Evolutionary conservation across 768 basidiomycete genomes (phyloP).

Genomic region (Coprinopsis sp.): DNA sequence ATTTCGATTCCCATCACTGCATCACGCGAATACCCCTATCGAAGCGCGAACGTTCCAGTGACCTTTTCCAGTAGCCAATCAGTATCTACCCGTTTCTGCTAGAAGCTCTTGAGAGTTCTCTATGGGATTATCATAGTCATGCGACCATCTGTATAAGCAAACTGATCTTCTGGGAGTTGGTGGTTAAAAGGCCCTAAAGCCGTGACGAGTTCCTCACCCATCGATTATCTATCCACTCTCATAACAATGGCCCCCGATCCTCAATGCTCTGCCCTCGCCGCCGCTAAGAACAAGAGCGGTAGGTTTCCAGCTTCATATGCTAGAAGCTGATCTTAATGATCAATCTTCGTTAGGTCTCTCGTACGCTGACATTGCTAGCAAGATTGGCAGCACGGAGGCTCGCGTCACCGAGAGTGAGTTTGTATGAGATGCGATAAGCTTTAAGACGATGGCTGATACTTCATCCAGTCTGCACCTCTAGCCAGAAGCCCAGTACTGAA

Average conservation of each 20-base stretch:
- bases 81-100: too few species aligned
- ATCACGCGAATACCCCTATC: too few species aligned
- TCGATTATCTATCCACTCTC: conserved; percentile 4
- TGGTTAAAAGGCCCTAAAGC: background rate
- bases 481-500: conserved; percentile 32
- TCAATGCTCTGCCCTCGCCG: conserved; percentile 54
- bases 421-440: background rate
- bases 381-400: conserved; percentile 37
- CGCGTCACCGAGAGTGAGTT: conserved; percentile 53
- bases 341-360: conserved; percentile 36
- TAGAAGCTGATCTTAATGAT: background rate
- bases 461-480: conserved; percentile 45
- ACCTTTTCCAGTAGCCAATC: too few species aligned
- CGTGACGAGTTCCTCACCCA: background rate
- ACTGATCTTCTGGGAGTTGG: too few species aligned
- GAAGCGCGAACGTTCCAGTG: too few species aligned
- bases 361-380: conserved; percentile 44
- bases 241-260: conserved; percentile 45
- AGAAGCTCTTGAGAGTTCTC: too few species aligned
- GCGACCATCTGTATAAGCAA: too few species aligned
- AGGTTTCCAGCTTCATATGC: conserved; percentile 6
- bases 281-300: conserved; percentile 50
- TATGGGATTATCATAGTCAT: too few species aligned
- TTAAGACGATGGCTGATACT: background rate
- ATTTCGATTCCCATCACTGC: too few species aligned